Evolutionary conservation across 805 yeast species (phyloP).

Genomic region (Yarrowia yakushimensis): DNA sequence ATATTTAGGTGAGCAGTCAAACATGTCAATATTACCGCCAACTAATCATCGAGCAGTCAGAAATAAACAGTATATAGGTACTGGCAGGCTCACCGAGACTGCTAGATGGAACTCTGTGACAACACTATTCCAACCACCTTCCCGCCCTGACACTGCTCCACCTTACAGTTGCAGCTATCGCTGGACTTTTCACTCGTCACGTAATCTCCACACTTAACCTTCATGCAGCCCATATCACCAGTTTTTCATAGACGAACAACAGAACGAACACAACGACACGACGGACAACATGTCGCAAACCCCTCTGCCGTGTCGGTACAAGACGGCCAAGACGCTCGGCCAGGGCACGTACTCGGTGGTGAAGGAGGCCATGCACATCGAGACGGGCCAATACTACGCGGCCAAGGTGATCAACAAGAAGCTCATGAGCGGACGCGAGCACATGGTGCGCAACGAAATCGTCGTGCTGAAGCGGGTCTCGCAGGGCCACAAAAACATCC

Average conservation of each 20-base stretch:
- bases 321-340: conserved; percentile 41
- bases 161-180: neutral
- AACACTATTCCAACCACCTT: too few species aligned
- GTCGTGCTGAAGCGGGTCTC: conserved; percentile 51
- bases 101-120: too few species aligned
- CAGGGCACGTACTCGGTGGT: conserved; percentile 46
- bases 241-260: neutral
- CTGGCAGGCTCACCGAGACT: too few species aligned
- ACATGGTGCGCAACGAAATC: conserved; percentile 59
- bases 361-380: conserved; percentile 43
- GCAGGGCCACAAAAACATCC: conserved; percentile 50
- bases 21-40: too few species aligned
- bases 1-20: too few species aligned
- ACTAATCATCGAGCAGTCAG: too few species aligned
- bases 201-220: conserved; percentile 19
- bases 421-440: conserved; percentile 52
- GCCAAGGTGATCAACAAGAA: conserved; percentile 52
- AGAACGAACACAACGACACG: neutral
- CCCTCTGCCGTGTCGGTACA: conserved; percentile 34
- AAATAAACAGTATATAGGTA: too few species aligned
- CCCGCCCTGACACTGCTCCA: neutral
- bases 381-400: conserved; percentile 47
- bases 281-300: conserved; percentile 28
- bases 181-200: neutral
- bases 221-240: conserved; percentile 1